Percentiles rank a stretch among this genome's conserved stretches.
phyloP scores from a whole-genome alignment of 306 rosid species.

The Quercus variabilis region DNA sequence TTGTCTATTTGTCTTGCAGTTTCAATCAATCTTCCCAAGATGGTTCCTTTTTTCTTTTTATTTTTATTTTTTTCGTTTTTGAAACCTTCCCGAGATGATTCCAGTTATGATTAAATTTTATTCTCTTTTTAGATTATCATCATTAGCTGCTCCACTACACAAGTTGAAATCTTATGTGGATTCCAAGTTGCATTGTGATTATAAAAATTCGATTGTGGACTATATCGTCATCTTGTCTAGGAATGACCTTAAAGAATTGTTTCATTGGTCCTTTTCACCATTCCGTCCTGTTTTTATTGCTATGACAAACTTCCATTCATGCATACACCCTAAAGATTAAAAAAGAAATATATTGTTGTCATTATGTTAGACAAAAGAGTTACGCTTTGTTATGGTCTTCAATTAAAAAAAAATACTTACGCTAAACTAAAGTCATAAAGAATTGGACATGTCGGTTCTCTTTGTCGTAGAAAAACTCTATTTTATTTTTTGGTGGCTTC shows the following conservation, averaged over 20 bases:
- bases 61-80: background rate
- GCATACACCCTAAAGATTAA: no score
- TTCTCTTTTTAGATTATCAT: no score
- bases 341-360: background rate
- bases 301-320: background rate
- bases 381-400: background rate
- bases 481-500: background rate
- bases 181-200: slow-evolving; percentile 5
- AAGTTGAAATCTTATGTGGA: slow-evolving; percentile 30
- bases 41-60: background rate
- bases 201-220: slow-evolving; percentile 3
- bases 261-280: background rate
- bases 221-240: background rate
- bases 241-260: background rate
- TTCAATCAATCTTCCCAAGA: slow-evolving; percentile 11
- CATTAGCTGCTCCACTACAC: slow-evolving; percentile 17
- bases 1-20: background rate
- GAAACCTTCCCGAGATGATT: slow-evolving; percentile 1
- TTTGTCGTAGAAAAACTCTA: background rate
- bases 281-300: background rate
- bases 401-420: no score
- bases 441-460: background rate
- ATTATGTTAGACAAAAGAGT: background rate
- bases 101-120: background rate
- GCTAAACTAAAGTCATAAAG: background rate